A percentile compares a stretch with the other conserved stretches of the same genome.
These are phyloP conservation scores for Lomentospora prolificans DNA, from an alignment of 2,329 filamentous ascomycete genomes.

Conservation along the genomic window DNA sequence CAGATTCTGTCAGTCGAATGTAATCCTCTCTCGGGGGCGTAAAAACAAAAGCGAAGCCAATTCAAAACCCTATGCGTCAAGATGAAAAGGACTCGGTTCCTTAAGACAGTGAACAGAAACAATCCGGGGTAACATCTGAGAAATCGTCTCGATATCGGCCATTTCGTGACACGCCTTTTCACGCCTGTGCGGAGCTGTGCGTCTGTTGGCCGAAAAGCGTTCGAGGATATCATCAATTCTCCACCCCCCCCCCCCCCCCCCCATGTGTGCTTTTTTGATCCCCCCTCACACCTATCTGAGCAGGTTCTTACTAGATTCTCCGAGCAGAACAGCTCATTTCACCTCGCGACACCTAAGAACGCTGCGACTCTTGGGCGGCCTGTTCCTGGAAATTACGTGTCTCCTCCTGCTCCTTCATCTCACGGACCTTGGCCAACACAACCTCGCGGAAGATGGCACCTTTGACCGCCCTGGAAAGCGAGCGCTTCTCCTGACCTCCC, in stretches of 20 bases:
- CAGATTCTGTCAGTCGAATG: no score
- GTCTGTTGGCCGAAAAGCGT: no score
- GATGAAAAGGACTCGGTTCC: neutral
- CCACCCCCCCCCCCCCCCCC: no score
- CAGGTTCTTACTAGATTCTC: no score
- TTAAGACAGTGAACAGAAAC: neutral
- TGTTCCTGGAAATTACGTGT: slow-evolving; percentile 56
- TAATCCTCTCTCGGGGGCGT: no score
- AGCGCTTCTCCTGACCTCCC: slow-evolving; percentile 22
- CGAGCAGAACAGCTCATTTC: no score
- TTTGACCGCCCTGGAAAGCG: slow-evolving; percentile 41
- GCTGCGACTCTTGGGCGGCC: slow-evolving; percentile 38
- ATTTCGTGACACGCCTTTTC: neutral
- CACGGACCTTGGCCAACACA: slow-evolving; percentile 83
- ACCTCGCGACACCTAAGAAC: no score
- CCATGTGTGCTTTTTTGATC: no score
- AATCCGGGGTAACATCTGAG: neutral
- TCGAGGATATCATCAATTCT: no score
- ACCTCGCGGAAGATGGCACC: slow-evolving; percentile 86
- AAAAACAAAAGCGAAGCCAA: no score
- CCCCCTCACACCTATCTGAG: no score
- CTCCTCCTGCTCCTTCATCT: slow-evolving; percentile 82
- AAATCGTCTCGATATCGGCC: neutral
- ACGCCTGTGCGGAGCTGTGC: neutral
- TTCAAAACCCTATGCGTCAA: no score